Conservation (phyloP, 1,139 yeast species). For the Candida freyschussii region DNA sequence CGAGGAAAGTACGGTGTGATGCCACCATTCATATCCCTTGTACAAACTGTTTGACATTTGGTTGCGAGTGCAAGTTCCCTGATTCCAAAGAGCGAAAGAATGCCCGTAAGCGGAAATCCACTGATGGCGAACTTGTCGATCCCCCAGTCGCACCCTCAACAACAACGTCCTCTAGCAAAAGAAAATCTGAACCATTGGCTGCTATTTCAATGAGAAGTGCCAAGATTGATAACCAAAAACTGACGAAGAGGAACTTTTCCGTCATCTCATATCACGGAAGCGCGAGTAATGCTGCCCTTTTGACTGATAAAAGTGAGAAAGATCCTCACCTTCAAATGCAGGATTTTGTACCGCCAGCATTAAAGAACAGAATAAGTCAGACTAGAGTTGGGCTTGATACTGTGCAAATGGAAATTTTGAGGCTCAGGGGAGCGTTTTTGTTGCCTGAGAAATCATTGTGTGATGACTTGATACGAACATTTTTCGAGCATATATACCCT, state of each 20-base stretch:
- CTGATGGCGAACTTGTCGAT: neutral
- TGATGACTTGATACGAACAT: slow-evolving; percentile 56
- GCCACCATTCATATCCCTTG: slow-evolving; percentile 72
- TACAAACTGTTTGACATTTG: slow-evolving; percentile 72
- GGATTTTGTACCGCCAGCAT: slow-evolving; percentile 27
- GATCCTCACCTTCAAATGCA: slow-evolving; percentile 15
- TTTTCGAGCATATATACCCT: slow-evolving; percentile 66
- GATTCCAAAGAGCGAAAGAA: slow-evolving; percentile 42
- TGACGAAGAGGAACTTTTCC: slow-evolving; percentile 15
- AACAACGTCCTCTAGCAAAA: slow-evolving; percentile 4
- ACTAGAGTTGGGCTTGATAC: slow-evolving; percentile 38
- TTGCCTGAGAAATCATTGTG: slow-evolving; percentile 61
- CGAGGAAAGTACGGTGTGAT: slow-evolving; percentile 68
- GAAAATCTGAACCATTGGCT: slow-evolving; percentile 23
- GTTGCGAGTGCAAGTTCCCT: slow-evolving; percentile 67
- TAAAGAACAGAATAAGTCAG: slow-evolving; percentile 29
- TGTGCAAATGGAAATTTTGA: slow-evolving; percentile 63
- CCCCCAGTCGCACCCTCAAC: neutral
- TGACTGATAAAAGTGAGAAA: slow-evolving; percentile 27
- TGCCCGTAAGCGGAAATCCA: slow-evolving; percentile 20
- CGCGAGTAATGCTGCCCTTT: slow-evolving; percentile 29
- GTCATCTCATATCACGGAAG: slow-evolving; percentile 21
- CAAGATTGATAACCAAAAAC: slow-evolving; percentile 21
- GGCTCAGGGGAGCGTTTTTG: slow-evolving; percentile 66
- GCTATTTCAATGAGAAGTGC: slow-evolving; percentile 26